A percentile compares a stretch with the other conserved stretches of the same genome.
Evolutionary conservation across 371 early-diverging fungal genomes (phyloP).

Genomic region (Mucor mucedo): DNA sequence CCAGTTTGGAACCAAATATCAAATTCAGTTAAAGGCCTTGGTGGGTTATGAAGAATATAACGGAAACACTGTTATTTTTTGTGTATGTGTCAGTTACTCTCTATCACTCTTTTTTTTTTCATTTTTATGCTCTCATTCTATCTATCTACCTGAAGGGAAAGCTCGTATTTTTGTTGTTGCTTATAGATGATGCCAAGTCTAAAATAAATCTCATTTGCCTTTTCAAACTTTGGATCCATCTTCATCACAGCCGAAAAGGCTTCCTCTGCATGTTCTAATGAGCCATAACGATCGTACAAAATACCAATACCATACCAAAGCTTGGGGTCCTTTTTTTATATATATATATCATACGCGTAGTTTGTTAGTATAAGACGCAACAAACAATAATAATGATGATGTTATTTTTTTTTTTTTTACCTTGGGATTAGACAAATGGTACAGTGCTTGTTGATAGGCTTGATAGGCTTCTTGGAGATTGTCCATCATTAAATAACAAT

Average conservation of each 20-base stretch:
- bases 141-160: conserved; percentile 70
- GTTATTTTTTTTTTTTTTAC: conserved; percentile 44
- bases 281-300: conserved; percentile 92
- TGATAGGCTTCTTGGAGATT: conserved; percentile 89
- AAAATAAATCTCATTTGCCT: conserved; percentile 95
- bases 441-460: conserved; percentile 37
- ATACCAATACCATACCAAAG: conserved; percentile 98
- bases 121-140: too few relatives aligned
- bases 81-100: too few relatives aligned
- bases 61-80: conserved; percentile 69
- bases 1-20: conserved; percentile 98
- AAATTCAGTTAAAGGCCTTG: conserved; percentile 86
- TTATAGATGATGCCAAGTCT: conserved; percentile 95
- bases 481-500: conserved; percentile 93
- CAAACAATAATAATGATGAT: too few relatives aligned
- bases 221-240: conserved; percentile 87
- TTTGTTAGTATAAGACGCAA: too few relatives aligned
- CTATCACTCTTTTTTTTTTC: too few relatives aligned
- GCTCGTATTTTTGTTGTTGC: conserved; percentile 85
- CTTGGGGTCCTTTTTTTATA: conserved; percentile 78
- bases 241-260: conserved; percentile 88
- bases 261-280: conserved; percentile 93
- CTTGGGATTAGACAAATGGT: conserved; percentile 82
- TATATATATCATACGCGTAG: too few relatives aligned
- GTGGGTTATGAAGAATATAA: conserved; percentile 84